phyloP scores from a whole-genome alignment of 2,329 filamentous ascomycete species.

The Diplocarpon rosae region DNA sequence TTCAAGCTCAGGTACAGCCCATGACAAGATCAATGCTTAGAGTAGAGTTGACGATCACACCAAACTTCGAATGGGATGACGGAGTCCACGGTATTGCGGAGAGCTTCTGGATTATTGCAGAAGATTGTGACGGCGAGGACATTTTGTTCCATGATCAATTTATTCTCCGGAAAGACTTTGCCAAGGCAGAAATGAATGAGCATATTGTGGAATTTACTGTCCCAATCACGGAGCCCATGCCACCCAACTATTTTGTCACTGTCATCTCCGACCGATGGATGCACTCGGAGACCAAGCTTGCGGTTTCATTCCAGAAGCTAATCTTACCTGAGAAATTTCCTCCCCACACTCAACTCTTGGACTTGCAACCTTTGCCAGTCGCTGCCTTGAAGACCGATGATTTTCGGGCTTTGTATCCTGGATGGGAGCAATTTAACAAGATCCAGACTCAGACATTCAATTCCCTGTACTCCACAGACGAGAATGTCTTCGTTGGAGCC shows the following conservation, averaged over 20 bases:
- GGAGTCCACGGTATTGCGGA: constrained; percentile 77
- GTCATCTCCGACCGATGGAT: constrained; percentile 95
- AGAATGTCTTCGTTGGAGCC: constrained; percentile 89
- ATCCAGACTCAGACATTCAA: constrained; percentile 97
- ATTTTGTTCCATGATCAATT: constrained; percentile 94
- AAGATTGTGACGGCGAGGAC: constrained; percentile 94
- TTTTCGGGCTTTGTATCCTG: constrained; percentile 68
- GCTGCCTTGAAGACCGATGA: constrained; percentile 80
- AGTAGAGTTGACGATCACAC: constrained; percentile 81
- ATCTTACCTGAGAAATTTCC: constrained; percentile 93
- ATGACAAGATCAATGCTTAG: constrained; percentile 89
- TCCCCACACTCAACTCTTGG: constrained; percentile 81
- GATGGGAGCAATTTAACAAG: constrained; percentile 87
- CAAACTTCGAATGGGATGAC: constrained; percentile 94
- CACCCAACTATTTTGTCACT: constrained; percentile 96
- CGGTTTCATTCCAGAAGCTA: constrained; percentile 90
- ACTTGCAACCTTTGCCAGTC: constrained; percentile 83
- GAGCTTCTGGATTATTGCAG: constrained; percentile 93
- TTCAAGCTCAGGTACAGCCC: constrained; percentile 89
- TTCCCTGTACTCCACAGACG: constrained; percentile 78
- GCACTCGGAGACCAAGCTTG: constrained; percentile 88
- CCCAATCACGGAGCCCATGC: constrained; percentile 93
- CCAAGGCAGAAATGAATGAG: constrained; percentile 74
- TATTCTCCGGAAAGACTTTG: constrained; percentile 81
- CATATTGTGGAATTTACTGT: constrained; percentile 95